Evolutionary conservation across 139 green algal genomes (phyloP), one percentile per base, ranked within the genome.

Genomic region (Trebouxia sp.): DNA sequence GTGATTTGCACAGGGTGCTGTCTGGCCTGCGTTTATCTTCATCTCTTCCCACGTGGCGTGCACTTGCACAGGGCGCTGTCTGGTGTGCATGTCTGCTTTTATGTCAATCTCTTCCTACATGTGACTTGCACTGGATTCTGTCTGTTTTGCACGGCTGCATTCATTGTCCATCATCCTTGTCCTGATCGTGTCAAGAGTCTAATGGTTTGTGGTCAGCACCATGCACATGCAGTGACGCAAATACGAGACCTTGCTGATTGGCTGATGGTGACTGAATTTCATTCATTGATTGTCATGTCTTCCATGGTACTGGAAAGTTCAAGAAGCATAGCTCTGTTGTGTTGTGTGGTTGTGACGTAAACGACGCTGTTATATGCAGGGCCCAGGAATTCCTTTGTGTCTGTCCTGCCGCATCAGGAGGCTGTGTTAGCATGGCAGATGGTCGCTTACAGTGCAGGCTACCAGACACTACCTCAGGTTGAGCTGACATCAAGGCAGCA

Each of bases 401-500:
- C 32, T 11, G 35, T 72, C 0, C 20, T 72, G 35, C 62, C 62
- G 28, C 62, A 72, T 41, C 62, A 72, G 28, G 62, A 45, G 15
- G 42, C 62, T 26, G 62, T 72, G 32, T 10, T 72, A 30, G 62
- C 62, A 14, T 72, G 62, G 62, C 62, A 45, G 37, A 41, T 45
- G 32, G 62, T 72, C 1, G 62, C 32, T 26, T 72, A 72, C 62
- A 72, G 62, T 35, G 42, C 62, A n/a, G 62, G 62, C 3, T 72
- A 72, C 43, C 62, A 72, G 4, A 32, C 14, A 14, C 62, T 72
- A 22, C 62, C 62, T 3, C 62, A 72, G 35, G 43, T 72, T 45
- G 62, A 72, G 62, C 62, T 72, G 8, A 72, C 62, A 35, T 72
- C 62, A 26, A 42, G 62, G 14, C 62, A 72, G 35, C 62, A 72